Evolutionary conservation across 345 rosid genomes (phyloP).

Genomic region (Firmiana major): DNA sequence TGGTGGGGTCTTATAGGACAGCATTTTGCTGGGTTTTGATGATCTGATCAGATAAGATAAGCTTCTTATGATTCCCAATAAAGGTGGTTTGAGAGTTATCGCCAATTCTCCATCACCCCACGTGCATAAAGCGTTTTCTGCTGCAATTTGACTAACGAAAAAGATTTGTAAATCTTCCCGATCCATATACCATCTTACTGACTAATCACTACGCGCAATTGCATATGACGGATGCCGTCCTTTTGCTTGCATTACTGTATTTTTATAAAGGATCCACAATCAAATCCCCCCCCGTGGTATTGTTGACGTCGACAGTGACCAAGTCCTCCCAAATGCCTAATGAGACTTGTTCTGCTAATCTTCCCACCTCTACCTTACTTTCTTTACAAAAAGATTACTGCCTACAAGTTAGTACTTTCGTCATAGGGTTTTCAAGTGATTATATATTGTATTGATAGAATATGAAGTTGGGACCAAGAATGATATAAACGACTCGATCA

Average conservation of each 20-base stretch:
- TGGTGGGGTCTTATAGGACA: background rate
- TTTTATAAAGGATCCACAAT: background rate
- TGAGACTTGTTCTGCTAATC: background rate
- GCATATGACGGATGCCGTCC: background rate
- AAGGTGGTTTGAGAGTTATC: background rate
- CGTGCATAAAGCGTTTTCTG: conserved; percentile 7
- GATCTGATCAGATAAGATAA: background rate
- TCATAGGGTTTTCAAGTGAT: background rate
- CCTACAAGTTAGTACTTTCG: background rate
- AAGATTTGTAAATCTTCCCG: conserved; percentile 26
- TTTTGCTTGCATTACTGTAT: background rate
- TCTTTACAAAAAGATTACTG: background rate
- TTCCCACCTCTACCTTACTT: background rate
- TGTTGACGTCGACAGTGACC: background rate
- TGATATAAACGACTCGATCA: no score
- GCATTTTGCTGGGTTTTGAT: background rate
- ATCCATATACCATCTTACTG: background rate
- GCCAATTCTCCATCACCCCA: conserved; percentile 13
- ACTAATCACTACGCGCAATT: background rate
- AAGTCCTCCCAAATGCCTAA: no score
- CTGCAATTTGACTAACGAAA: background rate
- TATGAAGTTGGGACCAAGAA: no score
- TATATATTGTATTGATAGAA: background rate
- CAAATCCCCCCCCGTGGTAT: background rate
- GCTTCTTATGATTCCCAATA: conserved; percentile 11